Evolutionary conservation across 495 filamentous ascomycete genomes (phyloP).

Genomic region (Talaromyces adpressus): DNA sequence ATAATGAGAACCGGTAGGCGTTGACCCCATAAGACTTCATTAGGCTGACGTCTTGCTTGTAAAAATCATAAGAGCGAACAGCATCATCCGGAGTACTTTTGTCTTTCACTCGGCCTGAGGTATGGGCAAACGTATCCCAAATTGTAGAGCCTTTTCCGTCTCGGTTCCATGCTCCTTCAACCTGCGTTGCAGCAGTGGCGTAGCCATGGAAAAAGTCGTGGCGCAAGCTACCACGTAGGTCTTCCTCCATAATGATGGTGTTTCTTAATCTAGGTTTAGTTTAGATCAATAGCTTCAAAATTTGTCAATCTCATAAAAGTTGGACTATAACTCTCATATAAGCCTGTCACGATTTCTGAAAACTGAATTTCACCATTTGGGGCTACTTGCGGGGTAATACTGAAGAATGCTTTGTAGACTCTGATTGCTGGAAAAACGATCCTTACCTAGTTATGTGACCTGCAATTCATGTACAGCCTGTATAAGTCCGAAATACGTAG

Average conservation of each 20-base stretch:
- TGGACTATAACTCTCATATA: neutral
- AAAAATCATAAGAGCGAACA: slow-evolving; percentile 64
- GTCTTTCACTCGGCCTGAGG: slow-evolving; percentile 62
- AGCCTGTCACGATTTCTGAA: neutral
- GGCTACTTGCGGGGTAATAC: neutral
- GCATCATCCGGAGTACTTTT: slow-evolving; percentile 58
- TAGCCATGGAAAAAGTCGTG: slow-evolving; percentile 30
- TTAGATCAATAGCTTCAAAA: neutral
- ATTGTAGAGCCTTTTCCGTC: slow-evolving; percentile 65
- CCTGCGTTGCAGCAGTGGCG: slow-evolving; percentile 43
- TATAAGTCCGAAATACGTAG: neutral
- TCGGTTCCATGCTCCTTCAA: slow-evolving; percentile 58
- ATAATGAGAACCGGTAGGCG: slow-evolving; percentile 64
- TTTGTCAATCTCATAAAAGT: neutral
- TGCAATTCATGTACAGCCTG: neutral
- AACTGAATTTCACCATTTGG: neutral
- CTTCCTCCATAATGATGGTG: slow-evolving; percentile 5
- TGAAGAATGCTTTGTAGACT: neutral
- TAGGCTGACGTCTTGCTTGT: slow-evolving; percentile 62
- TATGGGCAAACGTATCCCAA: slow-evolving; percentile 65
- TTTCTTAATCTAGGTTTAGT: neutral
- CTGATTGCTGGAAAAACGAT: neutral
- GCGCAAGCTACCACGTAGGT: slow-evolving; percentile 23
- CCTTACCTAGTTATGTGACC: neutral
- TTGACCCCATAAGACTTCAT: slow-evolving; percentile 58